phyloP scores from a whole-genome alignment of 495 filamentous ascomycete species.

The Daldinia caldariorum region DNA sequence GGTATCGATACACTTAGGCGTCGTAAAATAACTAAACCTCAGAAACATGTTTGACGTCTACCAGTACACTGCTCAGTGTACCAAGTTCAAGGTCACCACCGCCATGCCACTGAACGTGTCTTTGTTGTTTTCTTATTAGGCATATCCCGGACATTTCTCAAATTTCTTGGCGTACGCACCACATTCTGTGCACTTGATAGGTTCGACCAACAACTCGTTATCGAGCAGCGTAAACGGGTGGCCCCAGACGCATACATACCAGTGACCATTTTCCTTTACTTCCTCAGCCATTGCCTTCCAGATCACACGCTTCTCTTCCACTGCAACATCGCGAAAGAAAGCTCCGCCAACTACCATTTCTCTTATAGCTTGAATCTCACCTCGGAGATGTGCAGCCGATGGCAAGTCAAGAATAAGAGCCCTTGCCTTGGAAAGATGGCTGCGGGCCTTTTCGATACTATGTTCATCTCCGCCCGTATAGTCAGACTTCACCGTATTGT shows the following conservation, averaged over 20 bases:
- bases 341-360: conserved; percentile 1
- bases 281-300: neutral
- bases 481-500: neutral
- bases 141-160: neutral
- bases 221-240: neutral
- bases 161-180: neutral
- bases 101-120: no score
- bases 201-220: neutral
- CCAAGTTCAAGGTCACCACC: no score
- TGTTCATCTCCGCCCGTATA: neutral
- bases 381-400: conserved; percentile 7
- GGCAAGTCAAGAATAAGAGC: neutral
- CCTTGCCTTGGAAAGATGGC: conserved; percentile 12
- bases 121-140: no score
- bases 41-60: neutral
- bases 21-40: neutral
- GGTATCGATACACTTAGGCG: neutral
- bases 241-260: neutral
- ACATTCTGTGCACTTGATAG: neutral
- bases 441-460: neutral
- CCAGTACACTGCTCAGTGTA: neutral
- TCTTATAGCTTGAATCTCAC: neutral
- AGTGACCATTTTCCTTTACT: neutral
- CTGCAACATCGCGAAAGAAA: conserved; percentile 1
- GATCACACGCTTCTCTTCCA: neutral